Evolutionary conservation across 257 asterid species (phyloP), one percentile per base, ranked within the genome.

Genomic region (Petrea volubilis): DNA sequence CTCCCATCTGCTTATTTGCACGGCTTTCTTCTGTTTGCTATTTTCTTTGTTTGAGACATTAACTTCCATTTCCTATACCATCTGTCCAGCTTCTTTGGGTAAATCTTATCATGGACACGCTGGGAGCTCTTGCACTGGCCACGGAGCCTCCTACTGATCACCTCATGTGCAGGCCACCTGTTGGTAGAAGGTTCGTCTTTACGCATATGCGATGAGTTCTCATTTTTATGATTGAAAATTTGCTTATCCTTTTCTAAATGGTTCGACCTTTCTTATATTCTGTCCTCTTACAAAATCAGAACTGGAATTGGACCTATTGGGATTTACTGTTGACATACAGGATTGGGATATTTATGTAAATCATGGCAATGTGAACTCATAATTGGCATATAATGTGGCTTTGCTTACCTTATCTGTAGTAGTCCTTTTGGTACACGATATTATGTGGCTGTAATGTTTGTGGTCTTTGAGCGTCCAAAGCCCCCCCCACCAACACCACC

Each of bases 61-160:
- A 34, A 71, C 53, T 43, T 18, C 9, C 17, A 10, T 68, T 43
- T 59, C 15, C 56, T 40, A 24, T 77, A 25, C 60, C 43, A 46
- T 51, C 43, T 41, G 11, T 77, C 73, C 91, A 94, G 99, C 95
- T 94, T 67, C 99, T 94, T 29, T 94, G 99, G 99, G 99, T 94
- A 44, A 94, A 94, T 81, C 97, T 94, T 56, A 94, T 94, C 64
- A 94, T 94, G 99, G 99, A 94, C 78, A 94, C 99, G 21, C 86
- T 94, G 20, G 99, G 99, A 43, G 99, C 99, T 27, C 96, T 94
- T 49, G 99, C 99, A 60, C 84, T 94, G 62, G 99, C 97, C 49
- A 94, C 99, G 0, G 99, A 94, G 61, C 91, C 95, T 74, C 97
- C 99, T 29, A 94, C 99, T 1, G 96, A 94, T 79, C 97, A 94